These are phyloP conservation scores for Claviceps sp. DNA, from an alignment of 2,329 filamentous ascomycete genomes.

Conservation along the genomic window DNA sequence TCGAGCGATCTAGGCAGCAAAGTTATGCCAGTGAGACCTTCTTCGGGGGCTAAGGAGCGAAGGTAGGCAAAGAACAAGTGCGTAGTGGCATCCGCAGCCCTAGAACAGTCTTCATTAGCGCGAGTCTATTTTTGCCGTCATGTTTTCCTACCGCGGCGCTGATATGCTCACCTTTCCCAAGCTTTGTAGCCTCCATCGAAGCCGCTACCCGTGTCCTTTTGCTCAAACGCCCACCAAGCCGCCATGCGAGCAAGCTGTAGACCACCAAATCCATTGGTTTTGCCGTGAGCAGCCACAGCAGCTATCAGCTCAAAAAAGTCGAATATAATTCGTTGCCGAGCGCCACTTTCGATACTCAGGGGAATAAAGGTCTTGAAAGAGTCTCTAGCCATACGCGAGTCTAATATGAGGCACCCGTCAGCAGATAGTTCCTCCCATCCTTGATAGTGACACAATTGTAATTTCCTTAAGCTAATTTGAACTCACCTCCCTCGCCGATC, in stretches of 20 bases:
- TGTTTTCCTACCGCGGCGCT: background rate
- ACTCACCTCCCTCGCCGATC: constrained; percentile 74
- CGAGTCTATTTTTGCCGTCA: background rate
- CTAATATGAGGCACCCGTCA: constrained; percentile 28
- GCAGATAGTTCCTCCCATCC: background rate
- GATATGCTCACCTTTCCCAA: constrained; percentile 49
- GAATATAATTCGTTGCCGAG: constrained; percentile 78
- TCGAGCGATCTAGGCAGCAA: constrained; percentile 82
- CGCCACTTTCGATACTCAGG: constrained; percentile 76
- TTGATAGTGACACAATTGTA: too few relatives aligned
- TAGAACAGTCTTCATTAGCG: constrained; percentile 20
- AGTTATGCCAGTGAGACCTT: constrained; percentile 64
- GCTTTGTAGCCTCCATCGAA: constrained; percentile 90
- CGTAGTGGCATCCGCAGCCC: constrained; percentile 86
- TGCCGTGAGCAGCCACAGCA: constrained; percentile 82
- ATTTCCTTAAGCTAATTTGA: background rate
- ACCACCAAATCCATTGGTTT: constrained; percentile 83
- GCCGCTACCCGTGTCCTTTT: constrained; percentile 71
- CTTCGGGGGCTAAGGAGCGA: constrained; percentile 74
- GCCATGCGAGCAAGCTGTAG: constrained; percentile 90
- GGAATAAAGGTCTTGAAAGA: constrained; percentile 96
- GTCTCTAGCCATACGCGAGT: constrained; percentile 81
- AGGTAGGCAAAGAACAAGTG: constrained; percentile 98
- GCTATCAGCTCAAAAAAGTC: constrained; percentile 92
- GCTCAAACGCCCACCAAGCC: constrained; percentile 97